Base-by-base conservation (phyloP, 345 rosid genomes). In the Toxicodendron radicans region DNA sequence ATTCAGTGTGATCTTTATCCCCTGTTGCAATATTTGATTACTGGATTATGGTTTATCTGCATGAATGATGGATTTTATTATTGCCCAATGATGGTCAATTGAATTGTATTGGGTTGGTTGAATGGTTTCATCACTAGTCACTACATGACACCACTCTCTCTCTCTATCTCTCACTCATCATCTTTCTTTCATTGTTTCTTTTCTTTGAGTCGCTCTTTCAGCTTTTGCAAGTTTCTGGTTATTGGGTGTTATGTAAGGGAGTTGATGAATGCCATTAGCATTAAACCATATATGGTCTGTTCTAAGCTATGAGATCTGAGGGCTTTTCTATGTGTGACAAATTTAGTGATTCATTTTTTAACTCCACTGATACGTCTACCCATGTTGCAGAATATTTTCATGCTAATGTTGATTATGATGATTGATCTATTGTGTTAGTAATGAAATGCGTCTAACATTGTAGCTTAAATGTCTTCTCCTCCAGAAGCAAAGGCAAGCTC, bases 281-380 rank as follows among this genome's bases (percentile, higher is more conserved):
- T 70, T 70, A 70, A 23, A 52, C 66, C 58, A 59, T 46, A 10
- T 10, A 59, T 71, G 74, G 59, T 71, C n/a, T 21, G 3, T 58
- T n/a, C 2, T 58, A 71, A 58, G 74, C 74, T 71, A 71, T 71
- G 74, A 59, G 74, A 71, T 71, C 74, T 71, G 74, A 71, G 74
- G 74, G 74, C 74, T 46, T 46, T 43, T 46, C 51, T 46, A 9
- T 11, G 10, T 46, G 1, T 2, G 13, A 27, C 30, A 27, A 27
- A 27, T 27, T 27, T 27, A 27, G 30, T 27, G 30, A 27, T 27
- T 27, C 30, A 27, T 27, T 27, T 27, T 27, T 27, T 2, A 27
- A 27, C 30, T 27, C 30, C 30, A 27, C 30, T 27, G 30, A 27
- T 27, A 27, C 0, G 30, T 27, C 30, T 27, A 27, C 2, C 30